Base-by-base conservation (phyloP, 345 rosid genomes). In the Gossypium turneri region DNA sequence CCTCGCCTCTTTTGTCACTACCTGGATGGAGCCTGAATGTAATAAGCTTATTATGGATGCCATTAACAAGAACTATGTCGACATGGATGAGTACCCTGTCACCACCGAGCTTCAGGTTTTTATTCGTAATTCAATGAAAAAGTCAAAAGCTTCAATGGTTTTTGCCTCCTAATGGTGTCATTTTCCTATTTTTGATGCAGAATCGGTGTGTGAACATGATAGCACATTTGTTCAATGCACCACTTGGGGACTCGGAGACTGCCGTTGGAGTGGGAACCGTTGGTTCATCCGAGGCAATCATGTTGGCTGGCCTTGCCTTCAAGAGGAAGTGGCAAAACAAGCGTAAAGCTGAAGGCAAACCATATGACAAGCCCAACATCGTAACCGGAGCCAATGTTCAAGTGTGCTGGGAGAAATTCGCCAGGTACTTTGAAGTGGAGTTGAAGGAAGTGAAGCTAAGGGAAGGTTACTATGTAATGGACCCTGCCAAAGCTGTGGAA, bases 1-100 rank as follows among this genome's bases (percentile, higher is more conserved):
- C 80, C 78, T 94, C 74, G 98, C 98, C 7, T 94, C 97, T 1
- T 94, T 92, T 11, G 97, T 94, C 67, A 94, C 97, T 0, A 94
- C 98, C 2, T 92, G 97, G 97, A 94, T 94, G 97, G 97, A 94
- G 76, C 97, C 98, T 3, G 97, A 94, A 79, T 94, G 98, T 60
- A 88, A 93, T 64, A 90, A 90, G 89, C 98, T 93, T 71, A 93
- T 93, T 16, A 93, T 91, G 98, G 94, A 79, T 24, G 77, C 98
- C 60, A 81, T 92, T 13, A 94, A 92, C 89, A 94, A 94, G 85
- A 94, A 94, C 89, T 94, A 91, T 34, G 97, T 91, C 20, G 97
- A 94, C 82, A 92, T 94, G 98, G 98, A 94, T 61, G 98, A 92
- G 79, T 94, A 94, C 82, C 98, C 97, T 27, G 94, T 94, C 61